Evolutionary conservation across 441 rosid genomes (phyloP).

Genomic region (Adansonia gregorii): DNA sequence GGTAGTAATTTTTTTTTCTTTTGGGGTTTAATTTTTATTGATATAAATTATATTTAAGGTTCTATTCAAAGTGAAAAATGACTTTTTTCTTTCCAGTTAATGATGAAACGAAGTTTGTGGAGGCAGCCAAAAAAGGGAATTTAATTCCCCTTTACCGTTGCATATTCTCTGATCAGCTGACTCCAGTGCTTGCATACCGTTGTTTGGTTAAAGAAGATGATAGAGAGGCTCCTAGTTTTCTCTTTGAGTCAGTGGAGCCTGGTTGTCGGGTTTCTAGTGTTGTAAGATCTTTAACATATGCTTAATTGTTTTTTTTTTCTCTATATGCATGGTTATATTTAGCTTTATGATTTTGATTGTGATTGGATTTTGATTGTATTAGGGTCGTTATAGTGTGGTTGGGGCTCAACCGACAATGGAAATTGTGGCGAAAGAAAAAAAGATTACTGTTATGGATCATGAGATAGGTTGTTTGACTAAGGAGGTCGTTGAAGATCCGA

Average conservation of each 20-base stretch:
- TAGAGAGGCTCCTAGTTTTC: slow-evolving; percentile 87
- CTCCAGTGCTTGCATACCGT: slow-evolving; percentile 84
- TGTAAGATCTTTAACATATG: slow-evolving; percentile 46
- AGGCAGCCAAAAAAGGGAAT: slow-evolving; percentile 67
- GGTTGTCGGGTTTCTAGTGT: slow-evolving; percentile 57
- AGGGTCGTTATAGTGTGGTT: slow-evolving; percentile 82
- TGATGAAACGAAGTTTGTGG: slow-evolving; percentile 48
- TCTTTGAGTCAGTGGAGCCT: slow-evolving; percentile 81
- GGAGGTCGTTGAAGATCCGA: slow-evolving; percentile 76
- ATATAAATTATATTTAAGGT: not conserved
- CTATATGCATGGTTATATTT: not conserved
- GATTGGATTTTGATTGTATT: slow-evolving; percentile 19
- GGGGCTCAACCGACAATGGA: slow-evolving; percentile 89
- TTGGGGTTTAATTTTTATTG: not conserved
- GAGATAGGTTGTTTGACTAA: slow-evolving; percentile 53
- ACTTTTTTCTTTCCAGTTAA: slow-evolving; percentile 41
- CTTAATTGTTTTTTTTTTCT: not conserved
- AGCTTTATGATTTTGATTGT: slow-evolving; percentile 12
- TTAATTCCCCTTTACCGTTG: slow-evolving; percentile 67
- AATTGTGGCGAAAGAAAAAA: slow-evolving; percentile 76
- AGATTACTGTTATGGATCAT: slow-evolving; percentile 78
- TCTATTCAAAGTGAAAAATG: not conserved
- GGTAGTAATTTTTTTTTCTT: not conserved
- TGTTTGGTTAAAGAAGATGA: slow-evolving; percentile 89
- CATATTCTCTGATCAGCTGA: slow-evolving; percentile 88